Conservation (phyloP, 2,329 filamentous ascomycete genomes). For the Fusarium pininemorale region DNA sequence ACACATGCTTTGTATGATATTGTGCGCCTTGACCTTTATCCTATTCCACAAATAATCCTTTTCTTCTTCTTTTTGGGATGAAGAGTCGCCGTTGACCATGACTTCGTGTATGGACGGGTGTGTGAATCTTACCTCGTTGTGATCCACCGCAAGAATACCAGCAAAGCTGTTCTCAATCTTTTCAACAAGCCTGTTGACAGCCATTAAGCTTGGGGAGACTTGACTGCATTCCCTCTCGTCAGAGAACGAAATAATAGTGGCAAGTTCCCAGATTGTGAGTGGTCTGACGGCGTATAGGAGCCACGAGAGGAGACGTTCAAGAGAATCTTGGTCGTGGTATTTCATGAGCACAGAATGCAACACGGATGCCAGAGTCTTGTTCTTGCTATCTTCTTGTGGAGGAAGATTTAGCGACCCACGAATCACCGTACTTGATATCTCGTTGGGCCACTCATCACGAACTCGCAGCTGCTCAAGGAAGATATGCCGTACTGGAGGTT, state of each 20-base stretch:
- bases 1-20: neutral
- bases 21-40: neutral
- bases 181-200: neutral
- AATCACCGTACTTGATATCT: too few species aligned
- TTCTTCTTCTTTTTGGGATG: fast-evolving
- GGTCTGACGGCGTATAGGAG: constrained; percentile 2
- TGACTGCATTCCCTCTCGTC: neutral
- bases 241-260: neutral
- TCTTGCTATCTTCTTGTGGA: too few species aligned
- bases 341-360: neutral
- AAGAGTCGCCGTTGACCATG: neutral
- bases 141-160: neutral
- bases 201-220: neutral
- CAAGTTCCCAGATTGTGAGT: constrained; percentile 4
- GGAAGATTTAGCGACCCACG: too few species aligned
- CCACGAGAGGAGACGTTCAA: neutral
- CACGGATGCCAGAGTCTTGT: too few species aligned
- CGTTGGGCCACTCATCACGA: neutral
- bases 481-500: neutral
- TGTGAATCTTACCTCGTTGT: neutral
- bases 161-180: neutral
- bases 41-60: neutral
- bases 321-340: neutral
- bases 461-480: neutral
- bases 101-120: neutral